A percentile compares a stretch with the other conserved stretches of the same genome.
phyloP scores from a whole-genome alignment of 306 rosid genomes.

The Dryas octopetala region DNA sequence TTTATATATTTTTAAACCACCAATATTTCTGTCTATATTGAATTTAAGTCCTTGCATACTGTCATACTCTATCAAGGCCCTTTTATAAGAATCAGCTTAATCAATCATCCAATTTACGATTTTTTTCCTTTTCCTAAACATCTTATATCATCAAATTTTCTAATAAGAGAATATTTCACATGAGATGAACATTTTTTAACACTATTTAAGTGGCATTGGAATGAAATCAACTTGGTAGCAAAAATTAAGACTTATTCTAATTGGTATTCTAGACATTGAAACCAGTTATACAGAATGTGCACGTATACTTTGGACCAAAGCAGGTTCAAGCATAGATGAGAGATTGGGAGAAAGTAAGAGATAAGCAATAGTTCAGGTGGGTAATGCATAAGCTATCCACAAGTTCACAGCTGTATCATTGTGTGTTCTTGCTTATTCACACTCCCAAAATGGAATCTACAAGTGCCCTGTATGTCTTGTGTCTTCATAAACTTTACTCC shows the following conservation, averaged over 20 bases:
- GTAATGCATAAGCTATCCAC: constrained; percentile 35
- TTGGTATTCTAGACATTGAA: background rate
- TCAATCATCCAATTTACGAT: too few species aligned
- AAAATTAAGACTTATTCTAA: background rate
- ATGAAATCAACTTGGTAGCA: background rate
- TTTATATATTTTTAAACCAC: too few species aligned
- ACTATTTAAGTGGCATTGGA: too few species aligned
- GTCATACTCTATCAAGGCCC: too few species aligned
- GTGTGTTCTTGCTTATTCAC: constrained; percentile 42
- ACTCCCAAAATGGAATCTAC: constrained; percentile 48
- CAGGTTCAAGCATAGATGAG: background rate
- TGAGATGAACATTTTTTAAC: too few species aligned
- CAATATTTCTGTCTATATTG: too few species aligned
- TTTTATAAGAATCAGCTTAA: too few species aligned
- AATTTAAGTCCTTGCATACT: too few species aligned
- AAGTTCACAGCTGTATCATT: constrained; percentile 36
- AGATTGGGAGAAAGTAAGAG: background rate
- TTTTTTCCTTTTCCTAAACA: too few species aligned
- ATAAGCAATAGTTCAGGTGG: background rate
- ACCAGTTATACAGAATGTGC: constrained; percentile 12
- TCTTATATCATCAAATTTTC: too few species aligned
- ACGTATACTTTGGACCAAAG: background rate
- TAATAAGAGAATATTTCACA: too few species aligned
- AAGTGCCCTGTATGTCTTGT: constrained; percentile 33
- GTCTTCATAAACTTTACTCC: constrained; percentile 26